These are phyloP conservation scores for Pneumocystis oryctolagi DNA, from an alignment of 1,139 yeast species.

Conservation along the genomic window DNA sequence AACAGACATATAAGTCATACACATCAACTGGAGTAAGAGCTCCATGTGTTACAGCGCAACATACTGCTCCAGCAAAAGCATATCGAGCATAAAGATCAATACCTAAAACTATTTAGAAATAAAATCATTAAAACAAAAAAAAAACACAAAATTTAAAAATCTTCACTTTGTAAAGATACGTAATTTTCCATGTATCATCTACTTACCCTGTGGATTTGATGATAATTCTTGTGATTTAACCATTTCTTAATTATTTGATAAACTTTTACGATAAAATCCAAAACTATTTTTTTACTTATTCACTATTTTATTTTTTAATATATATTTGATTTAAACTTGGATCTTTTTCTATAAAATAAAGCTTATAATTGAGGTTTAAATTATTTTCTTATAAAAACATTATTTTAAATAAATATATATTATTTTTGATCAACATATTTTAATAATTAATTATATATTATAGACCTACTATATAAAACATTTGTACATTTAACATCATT, in stretches of 20 bases:
- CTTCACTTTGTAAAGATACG: background rate
- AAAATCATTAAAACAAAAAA: background rate
- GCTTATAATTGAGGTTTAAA: background rate
- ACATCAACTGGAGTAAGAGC: slow-evolving; percentile 10
- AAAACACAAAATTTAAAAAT: background rate
- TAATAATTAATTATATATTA: background rate
- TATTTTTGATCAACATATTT: background rate
- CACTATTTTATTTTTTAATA: background rate
- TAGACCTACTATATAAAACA: background rate
- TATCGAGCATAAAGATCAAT: slow-evolving; percentile 12
- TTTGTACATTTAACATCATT: background rate
- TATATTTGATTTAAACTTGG: background rate
- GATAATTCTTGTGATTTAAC: background rate
- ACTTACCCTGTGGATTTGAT: background rate
- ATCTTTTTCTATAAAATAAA: too few relatives aligned
- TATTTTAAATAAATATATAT: background rate
- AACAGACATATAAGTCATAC: background rate
- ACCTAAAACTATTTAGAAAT: slow-evolving; percentile 2
- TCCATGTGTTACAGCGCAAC: slow-evolving; percentile 13
- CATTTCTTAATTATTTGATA: background rate
- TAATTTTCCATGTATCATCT: background rate
- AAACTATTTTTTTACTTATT: too few relatives aligned
- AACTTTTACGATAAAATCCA: background rate
- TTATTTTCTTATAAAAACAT: background rate
- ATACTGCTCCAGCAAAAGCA: slow-evolving; percentile 14